Conservation (phyloP, 75 land plant genomes). For the Picea sitchensis region DNA sequence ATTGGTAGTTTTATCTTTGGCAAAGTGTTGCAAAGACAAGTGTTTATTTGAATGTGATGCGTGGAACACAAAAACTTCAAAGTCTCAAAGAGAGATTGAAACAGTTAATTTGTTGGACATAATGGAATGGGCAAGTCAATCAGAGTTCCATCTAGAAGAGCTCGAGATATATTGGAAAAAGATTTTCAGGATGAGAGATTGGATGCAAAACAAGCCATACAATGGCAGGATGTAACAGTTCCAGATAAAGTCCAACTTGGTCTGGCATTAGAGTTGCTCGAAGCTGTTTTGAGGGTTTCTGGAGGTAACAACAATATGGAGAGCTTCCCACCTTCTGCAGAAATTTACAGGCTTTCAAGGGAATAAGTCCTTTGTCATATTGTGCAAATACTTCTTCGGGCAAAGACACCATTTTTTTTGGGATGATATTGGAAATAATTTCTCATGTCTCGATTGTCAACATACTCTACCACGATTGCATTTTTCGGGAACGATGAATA, state of each 20-base stretch:
- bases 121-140: slow-evolving; percentile 29
- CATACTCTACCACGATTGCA: no score
- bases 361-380: slow-evolving; percentile 54
- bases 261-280: slow-evolving; percentile 40
- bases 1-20: no score
- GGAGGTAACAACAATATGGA: slow-evolving; percentile 32
- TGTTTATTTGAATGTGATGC: no score
- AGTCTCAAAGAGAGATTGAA: slow-evolving; percentile 14
- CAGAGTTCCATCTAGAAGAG: slow-evolving; percentile 49
- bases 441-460: no score
- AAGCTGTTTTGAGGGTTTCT: slow-evolving; percentile 45
- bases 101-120: slow-evolving; percentile 32
- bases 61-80: no score
- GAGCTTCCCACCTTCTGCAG: slow-evolving; percentile 43
- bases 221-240: slow-evolving; percentile 44
- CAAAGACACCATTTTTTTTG: slow-evolving; percentile 45
- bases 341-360: slow-evolving; percentile 31
- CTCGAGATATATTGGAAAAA: slow-evolving; percentile 40
- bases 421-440: no score
- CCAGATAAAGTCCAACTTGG: slow-evolving; percentile 51
- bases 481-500: no score
- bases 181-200: slow-evolving; percentile 47
- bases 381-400: slow-evolving; percentile 51
- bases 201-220: slow-evolving; percentile 51
- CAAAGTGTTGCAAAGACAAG: no score